A percentile compares a stretch with the other conserved stretches of the same genome.
Conservation (phyloP, 805 yeast species). For the Candida mattraensis region DNA sequence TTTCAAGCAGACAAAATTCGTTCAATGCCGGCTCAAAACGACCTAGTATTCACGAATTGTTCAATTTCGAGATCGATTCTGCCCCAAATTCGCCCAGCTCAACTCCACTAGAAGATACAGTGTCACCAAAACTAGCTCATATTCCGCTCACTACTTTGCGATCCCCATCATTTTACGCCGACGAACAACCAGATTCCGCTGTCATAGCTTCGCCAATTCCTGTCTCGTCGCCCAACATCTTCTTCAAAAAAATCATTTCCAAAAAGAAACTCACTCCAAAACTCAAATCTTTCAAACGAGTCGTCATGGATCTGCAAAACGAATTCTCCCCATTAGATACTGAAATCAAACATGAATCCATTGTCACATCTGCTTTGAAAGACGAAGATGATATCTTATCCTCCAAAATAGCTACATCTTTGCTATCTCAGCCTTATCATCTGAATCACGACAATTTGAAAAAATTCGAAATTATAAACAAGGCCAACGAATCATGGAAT, state of each 20-base stretch:
- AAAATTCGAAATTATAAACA: constrained; percentile 35
- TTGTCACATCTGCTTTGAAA: constrained; percentile 32
- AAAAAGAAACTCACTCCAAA: constrained; percentile 34
- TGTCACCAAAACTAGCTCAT: constrained; percentile 1
- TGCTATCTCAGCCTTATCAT: constrained; percentile 11
- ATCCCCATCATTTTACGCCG: constrained; percentile 3
- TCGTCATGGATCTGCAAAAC: constrained; percentile 33
- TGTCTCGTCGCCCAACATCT: constrained; percentile 19
- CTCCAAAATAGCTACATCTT: constrained; percentile 14
- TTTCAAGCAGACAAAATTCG: constrained; percentile 21
- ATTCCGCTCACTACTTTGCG: constrained; percentile 1
- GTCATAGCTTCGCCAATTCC: not conserved
- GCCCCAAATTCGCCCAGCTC: constrained; percentile 18
- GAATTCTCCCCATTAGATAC: constrained; percentile 36
- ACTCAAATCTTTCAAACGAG: constrained; percentile 35
- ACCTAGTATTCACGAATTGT: constrained; percentile 15
- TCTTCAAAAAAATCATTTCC: constrained; percentile 33
- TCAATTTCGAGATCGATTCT: constrained; percentile 11
- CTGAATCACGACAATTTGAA: constrained; percentile 19
- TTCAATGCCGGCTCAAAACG: constrained; percentile 12
- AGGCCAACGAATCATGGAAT: constrained; percentile 39
- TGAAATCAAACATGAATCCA: constrained; percentile 37
- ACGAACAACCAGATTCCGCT: constrained; percentile 6
- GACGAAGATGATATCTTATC: constrained; percentile 29
- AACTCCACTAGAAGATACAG: constrained; percentile 5